Percentiles rank a stretch among this genome's conserved stretches.
Conservation (phyloP, 2,329 filamentous ascomycete genomes). For the Penicillium sp. region DNA sequence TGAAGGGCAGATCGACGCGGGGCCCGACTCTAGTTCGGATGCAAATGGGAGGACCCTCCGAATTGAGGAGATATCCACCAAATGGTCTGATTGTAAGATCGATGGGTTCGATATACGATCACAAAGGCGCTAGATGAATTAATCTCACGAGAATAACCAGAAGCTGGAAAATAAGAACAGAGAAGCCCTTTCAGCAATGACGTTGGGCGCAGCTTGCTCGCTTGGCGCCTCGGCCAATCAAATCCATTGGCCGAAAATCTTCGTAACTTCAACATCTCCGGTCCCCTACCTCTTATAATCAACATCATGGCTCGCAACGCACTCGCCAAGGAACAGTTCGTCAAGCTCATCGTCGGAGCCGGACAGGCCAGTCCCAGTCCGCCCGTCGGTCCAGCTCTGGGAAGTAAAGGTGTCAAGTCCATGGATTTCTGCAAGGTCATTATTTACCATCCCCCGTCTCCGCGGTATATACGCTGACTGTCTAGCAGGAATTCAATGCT, state of each 20-base stretch:
- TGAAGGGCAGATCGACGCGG: constrained; percentile 36
- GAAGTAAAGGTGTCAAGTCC: constrained; percentile 96
- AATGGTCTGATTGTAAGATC: background rate
- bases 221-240: constrained; percentile 25
- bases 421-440: constrained; percentile 99
- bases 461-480: constrained; percentile 1
- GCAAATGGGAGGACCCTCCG: constrained; percentile 16
- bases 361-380: constrained; percentile 94
- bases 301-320: constrained; percentile 54
- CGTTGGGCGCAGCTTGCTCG: constrained; percentile 24
- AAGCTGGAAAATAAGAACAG: background rate
- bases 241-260: constrained; percentile 21
- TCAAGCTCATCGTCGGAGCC: constrained; percentile 96
- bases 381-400: constrained; percentile 91
- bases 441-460: background rate
- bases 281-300: background rate
- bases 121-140: background rate
- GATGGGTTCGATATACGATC: background rate
- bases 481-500: constrained; percentile 89
- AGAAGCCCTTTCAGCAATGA: constrained; percentile 16
- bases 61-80: constrained; percentile 1
- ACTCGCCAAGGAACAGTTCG: constrained; percentile 68
- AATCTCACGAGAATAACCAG: background rate
- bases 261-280: constrained; percentile 10
- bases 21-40: constrained; percentile 32